These are phyloP conservation scores for Aechmea fasciata DNA, from an alignment of 176 grass and related monocot genomes.

Conservation along the genomic window DNA sequence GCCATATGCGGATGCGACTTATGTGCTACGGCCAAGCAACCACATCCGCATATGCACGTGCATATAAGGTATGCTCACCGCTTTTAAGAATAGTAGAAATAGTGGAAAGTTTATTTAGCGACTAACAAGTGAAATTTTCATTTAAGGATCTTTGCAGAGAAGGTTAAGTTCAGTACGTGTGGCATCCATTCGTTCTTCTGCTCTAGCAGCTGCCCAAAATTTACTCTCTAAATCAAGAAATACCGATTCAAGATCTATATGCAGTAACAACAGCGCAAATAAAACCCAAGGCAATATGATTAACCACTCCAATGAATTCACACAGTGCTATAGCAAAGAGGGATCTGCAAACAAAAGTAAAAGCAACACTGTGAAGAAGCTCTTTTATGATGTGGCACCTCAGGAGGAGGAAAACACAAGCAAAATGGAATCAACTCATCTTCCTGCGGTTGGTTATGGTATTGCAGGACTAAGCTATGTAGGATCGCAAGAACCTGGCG, in stretches of 20 bases:
- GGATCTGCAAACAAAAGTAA: conserved; percentile 7
- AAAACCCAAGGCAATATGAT: background rate
- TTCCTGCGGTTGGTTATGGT: conserved; percentile 2
- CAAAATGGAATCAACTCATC: background rate
- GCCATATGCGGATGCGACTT: too few relatives aligned
- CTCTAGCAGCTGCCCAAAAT: conserved; percentile 14
- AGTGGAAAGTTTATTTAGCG: too few relatives aligned
- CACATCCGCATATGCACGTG: too few relatives aligned
- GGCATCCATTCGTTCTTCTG: conserved; percentile 14
- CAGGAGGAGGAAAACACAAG: conserved; percentile 1
- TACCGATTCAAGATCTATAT: background rate
- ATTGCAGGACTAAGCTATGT: conserved; percentile 42
- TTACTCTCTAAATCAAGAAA: background rate
- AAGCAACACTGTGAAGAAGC: conserved; percentile 11
- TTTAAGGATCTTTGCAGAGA: conserved; percentile 10
- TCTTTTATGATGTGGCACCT: conserved; percentile 14
- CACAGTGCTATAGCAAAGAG: background rate
- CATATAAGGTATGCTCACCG: too few relatives aligned
- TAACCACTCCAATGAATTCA: background rate
- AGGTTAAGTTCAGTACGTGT: conserved; percentile 13
- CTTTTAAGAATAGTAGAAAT: too few relatives aligned
- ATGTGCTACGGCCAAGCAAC: too few relatives aligned
- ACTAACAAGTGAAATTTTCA: background rate
- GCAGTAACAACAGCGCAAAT: background rate
- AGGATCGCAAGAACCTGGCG: conserved; percentile 52